These are phyloP conservation scores for Nitzschia inconspicua DNA, from an alignment of 108 stramenopile species.

Conservation along the genomic window DNA sequence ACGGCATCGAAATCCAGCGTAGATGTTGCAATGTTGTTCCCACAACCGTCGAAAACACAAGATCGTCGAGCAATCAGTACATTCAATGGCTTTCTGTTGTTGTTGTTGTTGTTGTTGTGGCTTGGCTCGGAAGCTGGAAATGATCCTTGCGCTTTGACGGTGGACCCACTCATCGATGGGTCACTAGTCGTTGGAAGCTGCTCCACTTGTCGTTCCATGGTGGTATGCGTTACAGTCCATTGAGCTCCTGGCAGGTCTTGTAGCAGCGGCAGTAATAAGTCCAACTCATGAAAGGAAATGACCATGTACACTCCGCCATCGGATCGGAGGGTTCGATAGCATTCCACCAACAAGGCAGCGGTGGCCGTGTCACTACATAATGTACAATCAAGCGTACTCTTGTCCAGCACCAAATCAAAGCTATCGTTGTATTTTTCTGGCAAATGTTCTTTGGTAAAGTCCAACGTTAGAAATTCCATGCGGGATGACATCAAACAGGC, in stretches of 20 bases:
- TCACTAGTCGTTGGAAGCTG: slow-evolving; percentile 5
- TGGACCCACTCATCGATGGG: background rate
- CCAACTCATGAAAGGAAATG: slow-evolving; percentile 69
- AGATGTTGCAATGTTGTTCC: background rate
- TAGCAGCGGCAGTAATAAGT: slow-evolving; percentile 55
- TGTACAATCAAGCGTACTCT: slow-evolving; percentile 80
- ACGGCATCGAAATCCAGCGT: slow-evolving; percentile 41
- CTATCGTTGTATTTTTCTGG: slow-evolving; percentile 14
- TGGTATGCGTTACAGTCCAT: slow-evolving; percentile 52
- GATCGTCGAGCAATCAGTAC: slow-evolving; percentile 21
- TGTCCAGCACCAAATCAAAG: slow-evolving; percentile 76
- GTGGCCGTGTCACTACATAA: slow-evolving; percentile 65
- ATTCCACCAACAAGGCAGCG: slow-evolving; percentile 53
- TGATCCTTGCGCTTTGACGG: too few relatives aligned
- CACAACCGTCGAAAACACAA: background rate
- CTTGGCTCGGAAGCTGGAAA: too few relatives aligned
- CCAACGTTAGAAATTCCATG: slow-evolving; percentile 7
- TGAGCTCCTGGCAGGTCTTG: slow-evolving; percentile 63
- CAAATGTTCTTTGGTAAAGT: slow-evolving; percentile 31
- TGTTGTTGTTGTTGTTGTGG: background rate
- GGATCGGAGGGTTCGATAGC: slow-evolving; percentile 48
- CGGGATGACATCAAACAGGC: background rate
- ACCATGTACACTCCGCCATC: slow-evolving; percentile 61
- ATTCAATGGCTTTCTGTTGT: slow-evolving; percentile 24
- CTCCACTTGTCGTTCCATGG: slow-evolving; percentile 64